Evolutionary conservation across 495 filamentous ascomycete species (phyloP).

Genomic region (Daldinia decipiens): DNA sequence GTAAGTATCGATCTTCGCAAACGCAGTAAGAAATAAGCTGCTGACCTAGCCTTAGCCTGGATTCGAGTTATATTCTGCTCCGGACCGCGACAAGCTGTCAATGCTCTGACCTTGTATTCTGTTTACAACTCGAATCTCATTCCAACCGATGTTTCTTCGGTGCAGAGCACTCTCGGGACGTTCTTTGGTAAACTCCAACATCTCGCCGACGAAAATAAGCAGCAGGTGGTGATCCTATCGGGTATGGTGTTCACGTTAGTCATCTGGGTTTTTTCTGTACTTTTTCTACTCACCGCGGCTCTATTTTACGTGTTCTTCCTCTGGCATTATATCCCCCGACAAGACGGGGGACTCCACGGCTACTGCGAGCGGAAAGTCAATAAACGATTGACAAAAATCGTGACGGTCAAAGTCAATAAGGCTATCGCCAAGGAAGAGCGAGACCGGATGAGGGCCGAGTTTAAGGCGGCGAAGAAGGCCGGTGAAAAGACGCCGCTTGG

Average conservation of each 20-base stretch:
- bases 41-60: constrained; percentile 68
- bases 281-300: constrained; percentile 76
- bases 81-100: constrained; percentile 89
- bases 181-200: constrained; percentile 81
- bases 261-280: constrained; percentile 84
- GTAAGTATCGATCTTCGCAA: constrained; percentile 56
- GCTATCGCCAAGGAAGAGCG: constrained; percentile 79
- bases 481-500: constrained; percentile 62
- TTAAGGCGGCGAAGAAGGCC: constrained; percentile 64
- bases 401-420: constrained; percentile 82
- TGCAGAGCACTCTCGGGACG: constrained; percentile 64
- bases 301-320: constrained; percentile 87
- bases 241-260: constrained; percentile 92
- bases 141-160: constrained; percentile 60
- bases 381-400: constrained; percentile 79
- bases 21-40: not conserved
- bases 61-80: constrained; percentile 87
- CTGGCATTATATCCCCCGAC: constrained; percentile 84
- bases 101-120: constrained; percentile 85
- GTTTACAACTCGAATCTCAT: constrained; percentile 72
- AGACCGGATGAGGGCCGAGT: constrained; percentile 65
- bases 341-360: constrained; percentile 78
- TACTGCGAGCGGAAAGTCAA: constrained; percentile 94
- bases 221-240: constrained; percentile 81
- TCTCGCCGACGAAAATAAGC: constrained; percentile 73